Base-by-base conservation (phyloP, 768 basidiomycete species). In the Krasilnikovozyma curviuscula region DNA sequence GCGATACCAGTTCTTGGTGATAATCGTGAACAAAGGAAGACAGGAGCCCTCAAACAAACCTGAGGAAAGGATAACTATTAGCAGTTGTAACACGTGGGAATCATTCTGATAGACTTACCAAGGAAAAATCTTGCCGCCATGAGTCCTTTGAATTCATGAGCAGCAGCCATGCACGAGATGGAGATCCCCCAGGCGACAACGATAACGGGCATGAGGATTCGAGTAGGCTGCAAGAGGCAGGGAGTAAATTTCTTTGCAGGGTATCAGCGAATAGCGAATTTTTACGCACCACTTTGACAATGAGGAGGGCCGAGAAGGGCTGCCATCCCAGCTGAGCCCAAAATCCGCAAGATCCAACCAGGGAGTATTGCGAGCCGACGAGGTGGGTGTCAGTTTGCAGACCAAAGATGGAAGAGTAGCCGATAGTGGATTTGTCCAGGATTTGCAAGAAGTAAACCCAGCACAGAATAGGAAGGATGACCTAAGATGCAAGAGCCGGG, bases 1-100 rank as follows among this genome's bases (percentile, higher is more conserved):
- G 4, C 57, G 41, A 40, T 57, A 59, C 49, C 49, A 59, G 5
- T 30, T 32, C 37, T 34, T 49, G 1, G 57, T 63, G 39, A 66
- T 58, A 44, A 66, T 54, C 14, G 61, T 55, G 56, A 66, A 64
- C 5, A 64, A 49, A 1, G 64, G 62, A 5, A 66, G 49, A 46
- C 61, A 60, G 1, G 59, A 57, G 12, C 49, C 57, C 48, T 66
- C 65, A 35, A 65, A 65, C 7, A 57, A 55, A 27, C 64, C 64
- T 7, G n/a, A n/a, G n/a, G n/a, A n/a, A n/a, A n/a, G n/a, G n/a
- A n/a, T n/a, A n/a, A n/a, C n/a, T n/a, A n/a, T n/a, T n/a, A n/a
- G n/a, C n/a, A n/a, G n/a, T n/a, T n/a, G n/a, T n/a, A n/a, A n/a
- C n/a, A n/a, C n/a, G n/a, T n/a, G n/a, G n/a, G n/a, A n/a, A n/a